These are phyloP conservation scores for Fomitiporia mediterranea DNA, from an alignment of 1,284 basidiomycete genomes.

Conservation along the genomic window DNA sequence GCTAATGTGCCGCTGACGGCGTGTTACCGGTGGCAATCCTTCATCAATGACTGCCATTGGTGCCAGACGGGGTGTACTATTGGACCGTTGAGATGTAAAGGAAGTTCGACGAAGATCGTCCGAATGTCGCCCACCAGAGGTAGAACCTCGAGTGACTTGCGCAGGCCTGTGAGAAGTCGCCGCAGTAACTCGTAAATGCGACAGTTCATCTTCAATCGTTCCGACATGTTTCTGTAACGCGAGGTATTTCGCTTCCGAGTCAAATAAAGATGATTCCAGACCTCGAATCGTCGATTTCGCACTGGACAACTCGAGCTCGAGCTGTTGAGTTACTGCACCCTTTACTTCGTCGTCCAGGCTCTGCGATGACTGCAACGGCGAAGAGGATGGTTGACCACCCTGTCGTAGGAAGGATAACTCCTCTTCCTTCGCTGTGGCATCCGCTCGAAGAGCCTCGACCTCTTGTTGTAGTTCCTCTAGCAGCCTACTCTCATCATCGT, in stretches of 20 bases:
- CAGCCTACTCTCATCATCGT: constrained; percentile 59
- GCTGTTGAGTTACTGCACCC: constrained; percentile 61
- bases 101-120: constrained; percentile 47
- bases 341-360: constrained; percentile 69
- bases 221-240: constrained; percentile 64
- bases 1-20: constrained; percentile 82
- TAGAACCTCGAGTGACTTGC: constrained; percentile 37
- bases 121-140: constrained; percentile 36
- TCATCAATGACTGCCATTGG: constrained; percentile 57
- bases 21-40: constrained; percentile 66
- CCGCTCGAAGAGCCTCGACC: constrained; percentile 57
- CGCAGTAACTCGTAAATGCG: constrained; percentile 39
- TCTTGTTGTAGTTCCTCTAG: constrained; percentile 60
- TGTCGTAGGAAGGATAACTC: constrained; percentile 57
- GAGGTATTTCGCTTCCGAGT: constrained; percentile 66
- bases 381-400: constrained; percentile 29
- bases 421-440: constrained; percentile 54
- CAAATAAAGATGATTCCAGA: constrained; percentile 68
- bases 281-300: constrained; percentile 72
- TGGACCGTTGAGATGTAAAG: constrained; percentile 41
- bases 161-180: constrained; percentile 24
- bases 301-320: constrained; percentile 72
- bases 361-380: constrained; percentile 34
- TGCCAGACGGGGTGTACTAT: constrained; percentile 34
- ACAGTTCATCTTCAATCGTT: constrained; percentile 58